Evolutionary conservation across 208 protist genomes (phyloP), one percentile per base, ranked within the genome.

Genomic region (Crithidia fasciculata): DNA sequence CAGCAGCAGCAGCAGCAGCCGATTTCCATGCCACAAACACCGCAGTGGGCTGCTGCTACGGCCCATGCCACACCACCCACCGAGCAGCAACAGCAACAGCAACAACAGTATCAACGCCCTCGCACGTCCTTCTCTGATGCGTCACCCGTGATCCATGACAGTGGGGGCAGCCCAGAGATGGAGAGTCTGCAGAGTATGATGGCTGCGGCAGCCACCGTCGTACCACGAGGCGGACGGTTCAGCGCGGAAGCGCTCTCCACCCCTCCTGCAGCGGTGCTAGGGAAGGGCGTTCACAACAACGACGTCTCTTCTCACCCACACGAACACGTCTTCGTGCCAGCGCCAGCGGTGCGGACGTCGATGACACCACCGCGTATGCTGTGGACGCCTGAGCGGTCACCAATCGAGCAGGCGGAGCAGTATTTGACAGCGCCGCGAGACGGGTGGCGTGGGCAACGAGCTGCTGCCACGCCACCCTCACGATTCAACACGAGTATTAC

Each of bases 1-100:
- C 61, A 52, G 45, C 41, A 43, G 19, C 61, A 55, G 50, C 50
- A 55, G 15, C 50, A 55, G 50, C 50, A 55, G 15, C 58, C 8
- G 8, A 40, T 40, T 5, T 58, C 28, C 16, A 28, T 28, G 28
- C 28, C 28, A 28, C 28, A 0, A 1, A 28, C 28, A 28, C 1
- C 28, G 28, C 28, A 28, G 28, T 28, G 28, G 28, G 28, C 28
- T 1, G 28, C 28, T 2, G 28, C 0, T 28, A 28, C 28, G 28
- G 28, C 28, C 28, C 28, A 0, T 28, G 28, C 28, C 28, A 28
- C 28, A 28, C 28, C 28, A 28, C 28, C 28, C 28, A 28, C 58
- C 28, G 39, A 10, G 3, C 13, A 4, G 57, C 15, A 39, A 5
- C 56, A 61, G 12, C 56, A 61, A 41, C 56, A 61, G 12, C 56